Percentiles rank a stretch among this genome's conserved stretches.
Evolutionary conservation across 2,329 filamentous ascomycete genomes (phyloP).

Genomic region (Dissoconium aciculare): DNA sequence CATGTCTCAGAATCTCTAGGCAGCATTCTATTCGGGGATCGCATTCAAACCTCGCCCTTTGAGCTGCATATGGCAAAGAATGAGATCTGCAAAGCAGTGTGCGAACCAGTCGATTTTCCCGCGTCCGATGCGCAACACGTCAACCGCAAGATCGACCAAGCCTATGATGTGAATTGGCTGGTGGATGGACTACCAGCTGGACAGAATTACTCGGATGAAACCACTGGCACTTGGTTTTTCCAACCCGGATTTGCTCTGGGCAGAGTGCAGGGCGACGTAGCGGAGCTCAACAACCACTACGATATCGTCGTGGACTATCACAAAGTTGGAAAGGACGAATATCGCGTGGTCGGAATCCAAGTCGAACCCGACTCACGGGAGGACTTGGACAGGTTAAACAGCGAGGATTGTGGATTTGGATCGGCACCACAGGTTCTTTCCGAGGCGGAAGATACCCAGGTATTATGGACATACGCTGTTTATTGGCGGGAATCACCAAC

Average conservation of each 20-base stretch:
- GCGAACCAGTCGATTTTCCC: conserved; percentile 51
- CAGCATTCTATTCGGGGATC: conserved; percentile 92
- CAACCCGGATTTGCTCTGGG: conserved; percentile 75
- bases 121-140: conserved; percentile 59
- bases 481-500: conserved; percentile 74
- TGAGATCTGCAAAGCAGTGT: conserved; percentile 73
- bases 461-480: conserved; percentile 84
- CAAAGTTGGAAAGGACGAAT: conserved; percentile 54
- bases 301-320: conserved; percentile 91
- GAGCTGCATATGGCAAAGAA: conserved; percentile 75
- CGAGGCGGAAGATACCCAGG: conserved; percentile 45
- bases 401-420: conserved; percentile 48
- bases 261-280: conserved; percentile 38
- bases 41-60: conserved; percentile 93
- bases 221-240: conserved; percentile 68
- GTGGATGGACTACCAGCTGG: conserved; percentile 88
- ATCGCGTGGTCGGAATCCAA: conserved; percentile 79
- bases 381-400: conserved; percentile 35
- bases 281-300: conserved; percentile 82
- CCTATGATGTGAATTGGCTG: conserved; percentile 89
- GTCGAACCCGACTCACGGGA: conserved; percentile 65
- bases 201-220: conserved; percentile 61
- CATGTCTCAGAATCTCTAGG: conserved; percentile 78
- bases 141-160: conserved; percentile 65
- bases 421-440: conserved; percentile 48